Evolutionary conservation across 306 rosid genomes (phyloP).

Genomic region (Malus sieversii): DNA sequence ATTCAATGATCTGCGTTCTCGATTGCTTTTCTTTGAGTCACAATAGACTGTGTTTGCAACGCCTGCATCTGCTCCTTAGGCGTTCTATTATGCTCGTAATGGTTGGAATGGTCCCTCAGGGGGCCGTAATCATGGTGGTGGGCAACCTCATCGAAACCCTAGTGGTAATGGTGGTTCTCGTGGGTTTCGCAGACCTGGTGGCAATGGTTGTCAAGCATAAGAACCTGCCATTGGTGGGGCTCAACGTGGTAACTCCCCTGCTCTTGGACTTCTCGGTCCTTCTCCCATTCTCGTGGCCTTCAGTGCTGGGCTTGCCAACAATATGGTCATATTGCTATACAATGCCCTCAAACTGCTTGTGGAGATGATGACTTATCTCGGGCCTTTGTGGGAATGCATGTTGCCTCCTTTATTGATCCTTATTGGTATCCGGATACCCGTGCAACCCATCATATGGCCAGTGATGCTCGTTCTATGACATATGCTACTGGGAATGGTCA

Average conservation of each 20-base stretch:
- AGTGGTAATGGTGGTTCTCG: too few species aligned
- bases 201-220: not conserved
- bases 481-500: too few species aligned
- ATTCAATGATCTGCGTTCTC: too few species aligned
- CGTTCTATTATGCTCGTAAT: too few species aligned
- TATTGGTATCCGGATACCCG: not conserved
- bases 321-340: not conserved
- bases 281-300: not conserved
- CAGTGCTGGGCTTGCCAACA: not conserved
- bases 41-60: too few species aligned
- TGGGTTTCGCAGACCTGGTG: too few species aligned
- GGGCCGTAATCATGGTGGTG: too few species aligned
- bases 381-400: not conserved
- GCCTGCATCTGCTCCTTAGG: too few species aligned
- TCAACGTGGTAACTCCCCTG: not conserved
- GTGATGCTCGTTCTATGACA: not conserved
- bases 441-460: not conserved
- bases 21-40: too few species aligned
- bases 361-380: not conserved
- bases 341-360: not conserved
- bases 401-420: not conserved
- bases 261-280: not conserved
- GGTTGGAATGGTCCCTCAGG: too few species aligned
- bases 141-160: too few species aligned
- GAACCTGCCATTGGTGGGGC: not conserved